Conservation (phyloP, 345 rosid species). For the Salix brachista region DNA sequence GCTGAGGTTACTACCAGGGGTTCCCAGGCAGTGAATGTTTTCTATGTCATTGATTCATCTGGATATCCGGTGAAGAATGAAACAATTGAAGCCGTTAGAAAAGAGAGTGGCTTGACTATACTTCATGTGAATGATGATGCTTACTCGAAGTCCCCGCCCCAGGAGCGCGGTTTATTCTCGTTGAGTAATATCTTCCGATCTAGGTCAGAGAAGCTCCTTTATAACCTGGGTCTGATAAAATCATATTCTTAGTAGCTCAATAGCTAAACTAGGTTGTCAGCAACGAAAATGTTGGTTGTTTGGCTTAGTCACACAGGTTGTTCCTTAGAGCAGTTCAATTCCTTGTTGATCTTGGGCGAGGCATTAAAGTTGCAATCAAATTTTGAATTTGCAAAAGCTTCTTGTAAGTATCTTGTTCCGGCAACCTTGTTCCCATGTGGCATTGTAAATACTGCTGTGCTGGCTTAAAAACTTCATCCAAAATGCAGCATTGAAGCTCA, state of each 20-base stretch:
- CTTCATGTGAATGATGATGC: conserved; percentile 62
- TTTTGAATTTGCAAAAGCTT: conserved; percentile 22
- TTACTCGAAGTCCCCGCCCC: conserved; percentile 33
- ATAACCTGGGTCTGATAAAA: conserved; percentile 59
- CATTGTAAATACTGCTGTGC: conserved; percentile 9
- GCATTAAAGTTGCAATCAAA: conserved; percentile 6
- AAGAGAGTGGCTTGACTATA: conserved; percentile 62
- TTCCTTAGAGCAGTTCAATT: conserved; percentile 15
- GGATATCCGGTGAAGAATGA: conserved; percentile 62
- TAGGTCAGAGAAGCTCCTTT: conserved; percentile 71
- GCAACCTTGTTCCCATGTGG: not conserved
- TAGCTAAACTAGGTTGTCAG: conserved; percentile 14
- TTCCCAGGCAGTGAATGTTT: conserved; percentile 69
- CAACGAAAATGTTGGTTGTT: conserved; percentile 20
- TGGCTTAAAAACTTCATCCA: not conserved
- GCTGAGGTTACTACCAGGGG: conserved; percentile 91
- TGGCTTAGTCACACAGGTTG: conserved; percentile 1
- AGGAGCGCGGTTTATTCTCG: conserved; percentile 52
- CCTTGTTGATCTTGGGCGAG: conserved; percentile 24
- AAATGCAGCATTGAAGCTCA: not conserved
- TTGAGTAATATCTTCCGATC: conserved; percentile 60
- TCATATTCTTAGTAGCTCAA: conserved; percentile 38
- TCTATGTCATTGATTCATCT: conserved; percentile 77
- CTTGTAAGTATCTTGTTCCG: conserved; percentile 20
- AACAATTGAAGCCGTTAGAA: conserved; percentile 72